Evolutionary conservation across 805 yeast genomes (phyloP).

Genomic region (Metschnikowia corniflorae): DNA sequence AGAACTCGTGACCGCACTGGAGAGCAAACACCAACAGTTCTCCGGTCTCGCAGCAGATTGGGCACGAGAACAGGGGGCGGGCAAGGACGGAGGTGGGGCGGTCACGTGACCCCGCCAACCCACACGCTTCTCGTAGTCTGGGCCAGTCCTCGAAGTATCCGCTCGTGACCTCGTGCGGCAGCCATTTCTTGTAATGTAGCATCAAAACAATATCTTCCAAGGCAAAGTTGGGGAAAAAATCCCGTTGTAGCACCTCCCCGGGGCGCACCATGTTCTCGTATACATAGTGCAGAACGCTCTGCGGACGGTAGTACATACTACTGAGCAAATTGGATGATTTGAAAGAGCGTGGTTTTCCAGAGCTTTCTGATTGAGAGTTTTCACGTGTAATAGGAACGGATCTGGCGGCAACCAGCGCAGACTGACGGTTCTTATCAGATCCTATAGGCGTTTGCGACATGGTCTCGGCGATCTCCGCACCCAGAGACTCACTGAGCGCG

Average conservation of each 20-base stretch:
- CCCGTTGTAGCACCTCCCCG: conserved; percentile 20
- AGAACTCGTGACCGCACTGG: conserved; percentile 68
- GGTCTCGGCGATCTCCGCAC: background rate
- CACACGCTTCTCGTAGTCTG: conserved; percentile 26
- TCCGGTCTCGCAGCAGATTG: conserved; percentile 67
- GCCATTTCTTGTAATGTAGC: conserved; percentile 40
- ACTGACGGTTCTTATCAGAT: no score
- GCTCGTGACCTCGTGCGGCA: conserved; percentile 35
- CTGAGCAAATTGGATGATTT: conserved; percentile 12
- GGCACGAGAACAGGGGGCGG: conserved; percentile 42
- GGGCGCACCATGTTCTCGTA: conserved; percentile 23
- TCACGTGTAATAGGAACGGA: background rate
- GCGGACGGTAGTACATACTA: conserved; percentile 8
- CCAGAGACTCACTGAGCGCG: conserved; percentile 4
- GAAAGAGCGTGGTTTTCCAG: background rate
- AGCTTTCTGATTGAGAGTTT: background rate
- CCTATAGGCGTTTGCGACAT: background rate
- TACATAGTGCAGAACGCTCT: conserved; percentile 20
- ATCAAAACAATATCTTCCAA: conserved; percentile 32
- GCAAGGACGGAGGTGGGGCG: background rate
- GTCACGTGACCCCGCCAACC: conserved; percentile 17
- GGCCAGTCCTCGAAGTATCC: conserved; percentile 31
- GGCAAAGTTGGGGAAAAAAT: conserved; percentile 26
- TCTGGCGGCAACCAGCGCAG: background rate
- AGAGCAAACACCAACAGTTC: conserved; percentile 42